Evolutionary conservation across 2,329 filamentous ascomycete species (phyloP).

Genomic region (Bimuria novae-zelandiae): DNA sequence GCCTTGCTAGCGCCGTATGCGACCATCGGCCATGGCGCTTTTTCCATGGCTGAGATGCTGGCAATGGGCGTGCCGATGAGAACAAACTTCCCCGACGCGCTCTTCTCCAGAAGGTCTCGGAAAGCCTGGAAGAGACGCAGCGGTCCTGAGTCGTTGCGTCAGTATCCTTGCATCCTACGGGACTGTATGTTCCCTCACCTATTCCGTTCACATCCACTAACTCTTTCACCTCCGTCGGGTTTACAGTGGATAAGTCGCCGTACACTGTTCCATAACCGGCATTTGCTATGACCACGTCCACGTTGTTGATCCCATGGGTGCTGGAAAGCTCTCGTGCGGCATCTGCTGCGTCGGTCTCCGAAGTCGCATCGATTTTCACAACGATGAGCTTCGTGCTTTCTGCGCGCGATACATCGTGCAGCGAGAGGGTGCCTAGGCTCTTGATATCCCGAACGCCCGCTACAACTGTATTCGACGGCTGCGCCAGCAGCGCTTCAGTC

Average conservation of each 20-base stretch:
- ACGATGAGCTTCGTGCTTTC: not conserved
- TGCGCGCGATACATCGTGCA: conserved; percentile 22
- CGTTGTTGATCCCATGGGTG: not conserved
- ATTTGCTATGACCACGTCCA: not conserved
- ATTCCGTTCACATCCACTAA: not conserved
- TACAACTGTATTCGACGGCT: too few species aligned
- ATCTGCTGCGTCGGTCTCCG: not conserved
- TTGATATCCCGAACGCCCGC: too few species aligned
- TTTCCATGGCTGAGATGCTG: conserved; percentile 4
- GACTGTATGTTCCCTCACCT: not conserved
- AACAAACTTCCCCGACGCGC: not conserved
- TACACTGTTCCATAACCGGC: not conserved
- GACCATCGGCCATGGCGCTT: conserved; percentile 1
- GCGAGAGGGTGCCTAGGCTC: conserved; percentile 22
- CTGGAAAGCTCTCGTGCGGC: not conserved
- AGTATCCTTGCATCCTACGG: too few species aligned
- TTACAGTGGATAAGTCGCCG: not conserved
- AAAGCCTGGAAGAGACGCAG: not conserved
- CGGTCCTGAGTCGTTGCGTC: not conserved
- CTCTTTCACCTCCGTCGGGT: not conserved
- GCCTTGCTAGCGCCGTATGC: conserved; percentile 6
- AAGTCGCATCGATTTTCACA: conserved; percentile 1
- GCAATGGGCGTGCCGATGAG: conserved; percentile 3
- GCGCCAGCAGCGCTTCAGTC: too few species aligned
- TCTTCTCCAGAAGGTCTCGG: not conserved